These are phyloP conservation scores for Epichloe typhina DNA, from an alignment of 2,329 filamentous ascomycete genomes.

Conservation along the genomic window DNA sequence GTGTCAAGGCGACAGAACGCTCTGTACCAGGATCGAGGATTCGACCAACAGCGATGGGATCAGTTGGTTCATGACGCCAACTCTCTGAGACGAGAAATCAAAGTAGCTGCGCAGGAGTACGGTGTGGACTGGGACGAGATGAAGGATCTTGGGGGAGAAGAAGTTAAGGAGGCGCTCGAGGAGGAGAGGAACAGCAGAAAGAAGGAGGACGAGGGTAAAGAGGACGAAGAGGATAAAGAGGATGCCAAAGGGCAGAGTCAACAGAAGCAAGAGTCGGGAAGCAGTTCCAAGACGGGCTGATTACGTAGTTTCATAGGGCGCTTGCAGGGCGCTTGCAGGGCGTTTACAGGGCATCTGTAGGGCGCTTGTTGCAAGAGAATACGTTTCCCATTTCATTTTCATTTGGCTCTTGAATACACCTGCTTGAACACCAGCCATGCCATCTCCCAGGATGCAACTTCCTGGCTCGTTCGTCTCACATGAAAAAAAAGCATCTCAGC, in stretches of 20 bases:
- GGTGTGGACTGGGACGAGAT: conserved; percentile 82
- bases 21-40: conserved; percentile 62
- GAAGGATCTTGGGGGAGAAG: conserved; percentile 56
- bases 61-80: conserved; percentile 69
- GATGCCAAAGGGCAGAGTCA: conserved; percentile 8
- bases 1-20: conserved; percentile 64
- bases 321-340: too few species aligned
- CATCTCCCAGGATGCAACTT: too few species aligned
- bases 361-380: too few species aligned
- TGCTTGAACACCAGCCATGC: too few species aligned
- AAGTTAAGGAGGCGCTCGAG: conserved; percentile 44
- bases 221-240: conserved; percentile 23
- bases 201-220: conserved; percentile 23
- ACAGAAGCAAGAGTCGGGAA: conserved; percentile 5
- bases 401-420: too few species aligned
- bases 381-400: not conserved
- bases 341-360: too few species aligned
- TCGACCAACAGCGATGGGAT: conserved; percentile 70
- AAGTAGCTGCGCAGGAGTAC: conserved; percentile 69
- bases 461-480: not conserved
- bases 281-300: not conserved
- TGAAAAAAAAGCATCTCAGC: not conserved
- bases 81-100: conserved; percentile 62
- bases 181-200: conserved; percentile 32
- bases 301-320: not conserved